These are phyloP conservation scores for Candida neerlandica DNA, from an alignment of 1,139 yeast species.

Conservation along the genomic window DNA sequence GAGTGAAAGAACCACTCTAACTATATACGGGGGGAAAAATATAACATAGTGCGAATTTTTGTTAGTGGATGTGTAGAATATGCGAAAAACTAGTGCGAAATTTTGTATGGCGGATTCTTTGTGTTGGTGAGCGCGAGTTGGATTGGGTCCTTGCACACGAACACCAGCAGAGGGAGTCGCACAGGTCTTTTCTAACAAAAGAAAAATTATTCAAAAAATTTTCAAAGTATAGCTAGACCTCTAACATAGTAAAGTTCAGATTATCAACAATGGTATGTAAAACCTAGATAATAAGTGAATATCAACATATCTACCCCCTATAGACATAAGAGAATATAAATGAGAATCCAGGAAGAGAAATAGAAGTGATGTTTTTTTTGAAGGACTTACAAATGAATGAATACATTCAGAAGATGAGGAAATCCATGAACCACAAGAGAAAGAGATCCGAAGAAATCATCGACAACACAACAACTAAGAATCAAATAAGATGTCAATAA, in stretches of 20 bases:
- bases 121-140: not conserved
- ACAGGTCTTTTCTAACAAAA: slow-evolving; percentile 4
- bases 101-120: not conserved
- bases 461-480: no score
- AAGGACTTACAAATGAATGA: no score
- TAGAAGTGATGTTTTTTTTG: no score
- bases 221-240: slow-evolving; percentile 6
- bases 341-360: no score
- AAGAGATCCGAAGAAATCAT: no score
- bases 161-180: not conserved
- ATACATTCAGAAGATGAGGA: no score
- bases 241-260: slow-evolving; percentile 8
- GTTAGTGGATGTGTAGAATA: not conserved
- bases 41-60: not conserved
- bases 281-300: not conserved
- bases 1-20: not conserved
- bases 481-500: no score
- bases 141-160: not conserved
- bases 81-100: not conserved
- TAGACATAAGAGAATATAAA: no score
- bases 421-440: no score
- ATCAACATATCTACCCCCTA: not conserved
- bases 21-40: not conserved
- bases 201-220: slow-evolving; percentile 11
- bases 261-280: slow-evolving; percentile 21